Conservation (phyloP, 2,329 filamentous ascomycete species). For the Diaporthe humulicola region DNA sequence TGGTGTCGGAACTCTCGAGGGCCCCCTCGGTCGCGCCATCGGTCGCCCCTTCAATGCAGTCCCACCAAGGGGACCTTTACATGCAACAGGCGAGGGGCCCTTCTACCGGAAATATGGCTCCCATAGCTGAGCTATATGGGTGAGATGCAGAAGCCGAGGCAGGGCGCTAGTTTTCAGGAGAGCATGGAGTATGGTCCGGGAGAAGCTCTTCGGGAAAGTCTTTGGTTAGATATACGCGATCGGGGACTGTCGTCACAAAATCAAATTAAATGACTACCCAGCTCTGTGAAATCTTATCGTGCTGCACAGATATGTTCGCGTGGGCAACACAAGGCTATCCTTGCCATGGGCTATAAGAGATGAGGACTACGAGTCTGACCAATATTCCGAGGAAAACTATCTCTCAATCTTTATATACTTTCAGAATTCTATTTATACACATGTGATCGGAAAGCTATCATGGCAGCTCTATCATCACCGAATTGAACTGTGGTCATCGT, state of each 20-base stretch:
- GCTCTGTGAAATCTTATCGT: no score
- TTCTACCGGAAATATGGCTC: neutral
- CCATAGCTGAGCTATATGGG: constrained; percentile 24
- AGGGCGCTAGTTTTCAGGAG: neutral
- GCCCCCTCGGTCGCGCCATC: constrained; percentile 1
- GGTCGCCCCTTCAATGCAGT: neutral
- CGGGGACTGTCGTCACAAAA: neutral
- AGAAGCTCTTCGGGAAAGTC: no score
- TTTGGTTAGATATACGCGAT: neutral
- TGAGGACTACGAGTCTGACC: neutral
- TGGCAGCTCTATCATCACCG: neutral
- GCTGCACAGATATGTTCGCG: neutral
- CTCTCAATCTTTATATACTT: neutral
- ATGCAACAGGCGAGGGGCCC: neutral
- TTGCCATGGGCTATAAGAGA: neutral
- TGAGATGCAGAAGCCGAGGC: neutral
- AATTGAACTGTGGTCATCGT: constrained; percentile 2
- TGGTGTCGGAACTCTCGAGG: constrained; percentile 24
- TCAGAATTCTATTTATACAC: constrained; percentile 8
- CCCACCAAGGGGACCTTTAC: neutral
- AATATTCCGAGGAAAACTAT: neutral
- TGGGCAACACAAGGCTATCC: neutral
- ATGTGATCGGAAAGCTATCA: constrained; percentile 10
- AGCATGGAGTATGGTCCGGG: neutral
- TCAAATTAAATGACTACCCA: neutral